Evolutionary conservation across 306 rosid genomes (phyloP).

Genomic region (Citrullus amarus): DNA sequence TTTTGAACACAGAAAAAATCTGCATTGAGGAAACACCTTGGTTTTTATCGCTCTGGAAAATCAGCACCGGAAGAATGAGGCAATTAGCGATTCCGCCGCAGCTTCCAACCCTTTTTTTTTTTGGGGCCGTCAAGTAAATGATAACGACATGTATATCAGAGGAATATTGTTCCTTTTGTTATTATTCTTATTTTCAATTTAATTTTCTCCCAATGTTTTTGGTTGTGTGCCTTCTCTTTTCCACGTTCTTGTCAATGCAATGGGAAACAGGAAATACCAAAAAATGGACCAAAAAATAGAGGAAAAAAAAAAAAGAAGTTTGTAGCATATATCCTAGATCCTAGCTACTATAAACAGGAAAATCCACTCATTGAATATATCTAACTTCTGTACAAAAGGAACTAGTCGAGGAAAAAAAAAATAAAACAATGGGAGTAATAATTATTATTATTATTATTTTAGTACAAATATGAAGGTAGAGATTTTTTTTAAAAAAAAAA

Average conservation of each 20-base stretch:
- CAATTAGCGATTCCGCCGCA: not conserved
- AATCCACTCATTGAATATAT: not conserved
- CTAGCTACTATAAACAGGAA: not conserved
- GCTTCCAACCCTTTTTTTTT: conserved; percentile 2
- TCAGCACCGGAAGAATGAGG: conserved; percentile 51
- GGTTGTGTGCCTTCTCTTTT: not conserved
- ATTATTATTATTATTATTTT: not conserved
- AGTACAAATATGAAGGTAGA: not conserved
- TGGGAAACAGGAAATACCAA: conserved; percentile 24
- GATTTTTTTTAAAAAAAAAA: too few relatives aligned
- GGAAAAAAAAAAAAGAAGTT: not conserved
- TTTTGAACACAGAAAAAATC: conserved; percentile 37
- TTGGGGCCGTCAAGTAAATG: conserved; percentile 1
- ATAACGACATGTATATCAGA: conserved; percentile 1
- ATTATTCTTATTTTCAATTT: not conserved
- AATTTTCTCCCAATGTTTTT: not conserved
- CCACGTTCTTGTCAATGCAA: conserved; percentile 39
- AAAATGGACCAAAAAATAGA: not conserved
- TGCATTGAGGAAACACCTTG: conserved; percentile 31
- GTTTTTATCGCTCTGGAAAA: conserved; percentile 35
- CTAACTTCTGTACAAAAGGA: not conserved
- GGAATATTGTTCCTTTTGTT: conserved; percentile 1
- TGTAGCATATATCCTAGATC: not conserved
- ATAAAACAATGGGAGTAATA: not conserved
- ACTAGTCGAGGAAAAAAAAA: not conserved